Conservation (phyloP, 2,329 filamentous ascomycete genomes). For the Epichloe glyceriae region DNA sequence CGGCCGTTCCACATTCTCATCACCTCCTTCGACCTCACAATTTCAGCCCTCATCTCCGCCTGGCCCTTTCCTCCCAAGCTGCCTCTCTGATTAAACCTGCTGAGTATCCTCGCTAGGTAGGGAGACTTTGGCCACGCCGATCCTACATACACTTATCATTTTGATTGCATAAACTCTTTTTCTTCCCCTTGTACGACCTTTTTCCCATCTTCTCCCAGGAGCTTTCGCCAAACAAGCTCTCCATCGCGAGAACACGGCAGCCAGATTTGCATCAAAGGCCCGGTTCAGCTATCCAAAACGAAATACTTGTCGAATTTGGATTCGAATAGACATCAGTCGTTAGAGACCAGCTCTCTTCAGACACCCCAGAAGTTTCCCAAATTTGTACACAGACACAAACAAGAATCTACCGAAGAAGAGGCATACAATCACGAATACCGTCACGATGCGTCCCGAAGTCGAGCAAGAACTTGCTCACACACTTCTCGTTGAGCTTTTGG, state of each 20-base stretch:
- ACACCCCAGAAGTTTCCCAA: not conserved
- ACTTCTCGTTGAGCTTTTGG: slow-evolving; percentile 93
- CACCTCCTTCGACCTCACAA: not conserved
- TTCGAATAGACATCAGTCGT: not conserved
- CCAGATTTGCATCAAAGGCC: not conserved
- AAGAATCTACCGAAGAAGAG: not conserved
- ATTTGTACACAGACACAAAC: not conserved
- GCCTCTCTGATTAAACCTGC: slow-evolving; percentile 3
- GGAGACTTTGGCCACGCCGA: slow-evolving; percentile 12
- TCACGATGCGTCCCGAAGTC: slow-evolving; percentile 88
- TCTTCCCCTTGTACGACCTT: slow-evolving; percentile 5
- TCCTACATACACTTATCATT: slow-evolving; percentile 11
- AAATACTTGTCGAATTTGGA: not conserved
- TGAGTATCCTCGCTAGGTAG: slow-evolving; percentile 12
- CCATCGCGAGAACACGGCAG: slow-evolving; percentile 1
- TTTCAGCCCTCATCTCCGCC: not conserved
- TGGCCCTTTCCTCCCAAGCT: not conserved
- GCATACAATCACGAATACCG: slow-evolving; percentile 5
- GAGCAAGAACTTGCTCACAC: slow-evolving; percentile 99
- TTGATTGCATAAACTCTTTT: slow-evolving; percentile 6
- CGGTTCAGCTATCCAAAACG: not conserved
- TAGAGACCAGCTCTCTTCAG: not conserved
- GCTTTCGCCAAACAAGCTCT: slow-evolving; percentile 8
- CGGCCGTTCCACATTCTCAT: not conserved
- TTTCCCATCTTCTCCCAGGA: slow-evolving; percentile 8